Evolutionary conservation across 192 early-diverging fungal species (phyloP).

Genomic region (Phycomyces blakesleeanus): DNA sequence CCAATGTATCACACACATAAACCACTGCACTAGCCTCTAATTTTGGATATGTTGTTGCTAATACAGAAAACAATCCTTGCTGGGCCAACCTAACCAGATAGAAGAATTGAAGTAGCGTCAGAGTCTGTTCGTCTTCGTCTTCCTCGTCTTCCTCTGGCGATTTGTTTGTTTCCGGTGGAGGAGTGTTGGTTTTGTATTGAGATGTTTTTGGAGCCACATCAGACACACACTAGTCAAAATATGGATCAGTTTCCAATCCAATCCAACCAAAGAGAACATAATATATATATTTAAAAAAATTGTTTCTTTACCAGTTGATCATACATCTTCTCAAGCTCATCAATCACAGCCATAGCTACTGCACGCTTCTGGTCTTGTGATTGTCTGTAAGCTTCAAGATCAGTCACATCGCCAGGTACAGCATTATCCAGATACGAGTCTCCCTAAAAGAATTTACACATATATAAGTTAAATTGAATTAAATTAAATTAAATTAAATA

Average conservation of each 20-base stretch:
- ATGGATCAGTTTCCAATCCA: not conserved
- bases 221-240: not conserved
- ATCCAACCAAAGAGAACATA: no score
- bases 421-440: no score
- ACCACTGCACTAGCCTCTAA: not conserved
- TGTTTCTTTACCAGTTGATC: not conserved
- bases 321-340: not conserved
- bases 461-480: no score
- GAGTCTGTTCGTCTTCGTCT: not conserved
- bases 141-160: not conserved
- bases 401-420: not conserved
- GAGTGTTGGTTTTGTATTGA: not conserved
- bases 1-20: constrained; percentile 7
- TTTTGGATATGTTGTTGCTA: not conserved
- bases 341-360: not conserved
- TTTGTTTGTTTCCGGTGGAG: not conserved
- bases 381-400: not conserved
- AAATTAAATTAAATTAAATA: no score
- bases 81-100: constrained; percentile 14
- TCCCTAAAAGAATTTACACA: no score
- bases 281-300: not conserved
- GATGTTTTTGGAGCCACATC: not conserved
- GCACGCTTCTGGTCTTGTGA: not conserved
- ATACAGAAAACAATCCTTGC: constrained; percentile 4
- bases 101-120: constrained; percentile 8